These are phyloP conservation scores for Hypocrella siamensis DNA, from an alignment of 2,329 filamentous ascomycete genomes.

Conservation along the genomic window DNA sequence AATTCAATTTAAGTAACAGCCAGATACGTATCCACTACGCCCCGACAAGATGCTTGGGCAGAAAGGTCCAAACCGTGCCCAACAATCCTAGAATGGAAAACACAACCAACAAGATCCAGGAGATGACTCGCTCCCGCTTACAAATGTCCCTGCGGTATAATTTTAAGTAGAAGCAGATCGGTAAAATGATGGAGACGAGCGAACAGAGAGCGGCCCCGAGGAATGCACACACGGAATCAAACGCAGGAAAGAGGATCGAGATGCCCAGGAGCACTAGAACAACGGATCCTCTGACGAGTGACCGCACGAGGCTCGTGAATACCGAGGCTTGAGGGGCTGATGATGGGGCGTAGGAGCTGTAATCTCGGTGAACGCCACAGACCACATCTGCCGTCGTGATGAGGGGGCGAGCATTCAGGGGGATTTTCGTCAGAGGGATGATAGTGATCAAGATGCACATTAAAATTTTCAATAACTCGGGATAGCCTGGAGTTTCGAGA, in stretches of 20 bases:
- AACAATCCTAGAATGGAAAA: slow-evolving; percentile 56
- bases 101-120: slow-evolving; percentile 53
- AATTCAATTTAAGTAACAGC: too few relatives aligned
- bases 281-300: slow-evolving; percentile 48
- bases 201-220: slow-evolving; percentile 86
- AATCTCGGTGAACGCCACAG: slow-evolving; percentile 47
- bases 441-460: slow-evolving; percentile 81
- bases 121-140: slow-evolving; percentile 43
- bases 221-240: slow-evolving; percentile 82
- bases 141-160: slow-evolving; percentile 65
- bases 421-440: slow-evolving; percentile 92
- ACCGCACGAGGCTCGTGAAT: slow-evolving; percentile 33
- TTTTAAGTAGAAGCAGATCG: slow-evolving; percentile 77
- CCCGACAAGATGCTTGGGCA: slow-evolving; percentile 62
- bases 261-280: slow-evolving; percentile 62
- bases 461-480: slow-evolving; percentile 54
- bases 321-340: slow-evolving; percentile 23
- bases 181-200: slow-evolving; percentile 82
- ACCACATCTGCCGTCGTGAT: slow-evolving; percentile 73
- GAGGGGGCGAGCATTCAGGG: slow-evolving; percentile 76
- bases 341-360: slow-evolving; percentile 16
- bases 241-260: slow-evolving; percentile 54
- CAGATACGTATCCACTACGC: too few relatives aligned
- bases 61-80: slow-evolving; percentile 76
- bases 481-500: slow-evolving; percentile 58